Evolutionary conservation across 495 filamentous ascomycete species (phyloP).

Genomic region (Umbilicaria muhlenbergii): DNA sequence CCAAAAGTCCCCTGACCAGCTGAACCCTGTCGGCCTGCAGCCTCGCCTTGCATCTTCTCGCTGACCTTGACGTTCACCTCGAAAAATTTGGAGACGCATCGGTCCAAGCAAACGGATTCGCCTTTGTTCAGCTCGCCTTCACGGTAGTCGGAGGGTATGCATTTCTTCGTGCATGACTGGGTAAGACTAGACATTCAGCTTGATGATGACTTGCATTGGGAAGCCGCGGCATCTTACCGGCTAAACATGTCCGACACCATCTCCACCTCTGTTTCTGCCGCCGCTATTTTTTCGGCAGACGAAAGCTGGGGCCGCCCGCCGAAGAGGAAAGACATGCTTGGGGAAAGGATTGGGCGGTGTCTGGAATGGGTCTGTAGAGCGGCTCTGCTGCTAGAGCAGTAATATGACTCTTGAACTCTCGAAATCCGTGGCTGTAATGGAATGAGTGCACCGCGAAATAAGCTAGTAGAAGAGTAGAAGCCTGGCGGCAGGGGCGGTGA

Average conservation of each 20-base stretch:
- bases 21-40: conserved; percentile 31
- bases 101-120: conserved; percentile 93
- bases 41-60: conserved; percentile 63
- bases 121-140: conserved; percentile 96
- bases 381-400: no score
- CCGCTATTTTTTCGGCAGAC: conserved; percentile 88
- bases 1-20: conserved; percentile 1
- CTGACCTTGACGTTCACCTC: conserved; percentile 91
- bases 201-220: neutral
- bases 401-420: no score
- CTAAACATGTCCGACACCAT: conserved; percentile 95
- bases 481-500: no score
- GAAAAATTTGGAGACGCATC: conserved; percentile 94
- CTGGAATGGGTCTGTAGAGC: neutral
- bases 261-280: conserved; percentile 82
- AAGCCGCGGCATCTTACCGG: conserved; percentile 38
- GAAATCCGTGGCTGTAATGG: no score
- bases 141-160: conserved; percentile 77
- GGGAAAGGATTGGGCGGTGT: conserved; percentile 1
- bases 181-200: conserved; percentile 44
- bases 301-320: conserved; percentile 71
- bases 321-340: conserved; percentile 88
- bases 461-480: no score
- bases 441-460: no score
- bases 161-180: conserved; percentile 82